phyloP scores from a whole-genome alignment of 2,329 filamentous ascomycete species.

The Cladosporium colombiae region DNA sequence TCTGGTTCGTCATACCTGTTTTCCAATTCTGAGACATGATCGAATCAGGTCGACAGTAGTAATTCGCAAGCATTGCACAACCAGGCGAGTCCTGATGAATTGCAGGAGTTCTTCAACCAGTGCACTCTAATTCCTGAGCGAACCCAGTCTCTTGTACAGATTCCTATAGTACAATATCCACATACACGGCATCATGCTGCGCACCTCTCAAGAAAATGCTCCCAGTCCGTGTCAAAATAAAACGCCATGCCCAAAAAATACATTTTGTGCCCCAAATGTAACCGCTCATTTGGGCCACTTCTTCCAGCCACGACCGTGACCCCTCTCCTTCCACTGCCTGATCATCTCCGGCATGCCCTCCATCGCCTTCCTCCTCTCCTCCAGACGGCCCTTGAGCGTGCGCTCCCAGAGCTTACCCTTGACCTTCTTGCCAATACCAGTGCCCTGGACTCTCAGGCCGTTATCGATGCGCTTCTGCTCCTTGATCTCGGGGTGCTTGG shows the following conservation, averaged over 20 bases:
- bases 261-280: background rate
- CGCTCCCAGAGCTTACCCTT: constrained; percentile 96
- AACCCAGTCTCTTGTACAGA: constrained; percentile 7
- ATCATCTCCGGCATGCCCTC: constrained; percentile 91
- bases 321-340: constrained; percentile 89
- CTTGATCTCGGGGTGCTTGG: constrained; percentile 56
- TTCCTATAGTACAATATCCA: constrained; percentile 18
- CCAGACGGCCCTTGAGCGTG: constrained; percentile 77
- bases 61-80: background rate
- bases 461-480: constrained; percentile 73
- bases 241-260: constrained; percentile 16
- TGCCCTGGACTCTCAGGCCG: constrained; percentile 85
- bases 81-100: background rate
- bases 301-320: constrained; percentile 73
- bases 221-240: background rate
- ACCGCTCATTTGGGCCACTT: constrained; percentile 63
- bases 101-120: background rate
- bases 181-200: constrained; percentile 1
- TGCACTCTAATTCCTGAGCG: background rate
- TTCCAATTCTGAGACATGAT: background rate
- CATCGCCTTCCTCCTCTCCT: constrained; percentile 89
- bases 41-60: background rate
- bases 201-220: constrained; percentile 13
- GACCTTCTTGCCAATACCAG: constrained; percentile 80
- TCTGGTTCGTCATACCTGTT: background rate